Base-by-base conservation (phyloP, 2,329 filamentous ascomycete genomes). In the Ilyonectria robusta region DNA sequence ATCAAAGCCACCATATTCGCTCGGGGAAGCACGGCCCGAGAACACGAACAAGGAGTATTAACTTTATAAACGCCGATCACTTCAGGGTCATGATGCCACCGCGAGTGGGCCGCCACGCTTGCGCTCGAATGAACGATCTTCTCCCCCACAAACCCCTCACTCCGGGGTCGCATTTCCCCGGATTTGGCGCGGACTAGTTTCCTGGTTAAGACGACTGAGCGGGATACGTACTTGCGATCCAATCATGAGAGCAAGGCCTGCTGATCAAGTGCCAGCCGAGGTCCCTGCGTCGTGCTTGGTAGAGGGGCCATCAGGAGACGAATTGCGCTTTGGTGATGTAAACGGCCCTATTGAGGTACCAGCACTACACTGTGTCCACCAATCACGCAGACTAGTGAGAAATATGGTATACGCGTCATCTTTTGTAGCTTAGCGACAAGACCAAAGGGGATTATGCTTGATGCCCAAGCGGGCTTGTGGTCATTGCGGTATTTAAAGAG, bases 111-210 rank as follows among this genome's bases (percentile, higher is more conserved):
- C 57, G 44, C n/a, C 2, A 15, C 53, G 59, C 42, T 65, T 37
- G 62, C 62, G 62, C 62, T 65, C 62, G 62, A 65, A 65, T 65
- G 44, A 48, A 48, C 29, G 19, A 35, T 17, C 26, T 23, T n/a
- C 19, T 37, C 50, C 50, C 26, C 57, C 50, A 48, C 50, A 17
- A 44, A n/a, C 57, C 57, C 62, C 62, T 42, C 58, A 56, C 29
- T 31, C 8, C 19, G 46, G 31, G 13, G 62, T 65, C 44, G 50
- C 26, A 61, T 61, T 65, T 65, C 57, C 62, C 62, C 62, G 15
- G 62, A 65, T 61, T 51, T 35, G 62, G 62, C 50, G 21, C 62
- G 51, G 53, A 48, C 62, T 57, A 48, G 51, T 23, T 57, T 60
- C 62, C 57, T 31, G 33, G 50, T 57, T 65, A 6, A 60, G 40